These are phyloP conservation scores for Plectosphaerella sp. DNA, from an alignment of 2,329 filamentous ascomycete genomes.

Conservation along the genomic window DNA sequence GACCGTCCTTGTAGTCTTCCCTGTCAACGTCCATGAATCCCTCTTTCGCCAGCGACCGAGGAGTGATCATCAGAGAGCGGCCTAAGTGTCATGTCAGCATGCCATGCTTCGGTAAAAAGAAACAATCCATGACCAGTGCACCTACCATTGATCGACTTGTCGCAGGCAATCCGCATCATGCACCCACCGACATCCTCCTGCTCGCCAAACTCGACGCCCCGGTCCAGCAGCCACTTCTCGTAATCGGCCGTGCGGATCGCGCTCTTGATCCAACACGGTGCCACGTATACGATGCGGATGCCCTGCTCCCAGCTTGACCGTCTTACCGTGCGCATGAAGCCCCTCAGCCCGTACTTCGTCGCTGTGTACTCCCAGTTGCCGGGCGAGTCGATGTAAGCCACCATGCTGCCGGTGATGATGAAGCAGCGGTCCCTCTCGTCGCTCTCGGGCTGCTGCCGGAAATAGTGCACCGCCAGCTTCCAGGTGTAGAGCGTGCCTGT, in stretches of 20 bases:
- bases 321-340: conserved; percentile 35
- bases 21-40: conserved; percentile 33
- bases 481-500: conserved; percentile 38
- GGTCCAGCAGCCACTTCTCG: conserved; percentile 31
- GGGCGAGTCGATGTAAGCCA: conserved; percentile 40
- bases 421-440: conserved; percentile 38
- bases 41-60: conserved; percentile 28
- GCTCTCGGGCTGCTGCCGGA: conserved; percentile 31
- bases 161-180: conserved; percentile 27
- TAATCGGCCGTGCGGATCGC: conserved; percentile 32
- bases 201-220: conserved; percentile 34
- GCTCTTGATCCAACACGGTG: conserved; percentile 35
- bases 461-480: conserved; percentile 42
- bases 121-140: not conserved
- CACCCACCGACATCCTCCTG: conserved; percentile 24
- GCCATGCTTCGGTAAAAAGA: not conserved
- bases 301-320: conserved; percentile 31
- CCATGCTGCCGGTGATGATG: conserved; percentile 43
- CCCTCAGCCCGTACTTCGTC: conserved; percentile 38
- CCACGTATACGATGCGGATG: conserved; percentile 42
- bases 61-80: conserved; percentile 34
- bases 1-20: conserved; percentile 26
- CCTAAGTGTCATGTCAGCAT: conserved; percentile 14
- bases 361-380: conserved; percentile 35
- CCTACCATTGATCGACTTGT: conserved; percentile 24